phyloP scores from a whole-genome alignment of 2,329 filamentous ascomycete species.

The Penicillium sp. region DNA sequence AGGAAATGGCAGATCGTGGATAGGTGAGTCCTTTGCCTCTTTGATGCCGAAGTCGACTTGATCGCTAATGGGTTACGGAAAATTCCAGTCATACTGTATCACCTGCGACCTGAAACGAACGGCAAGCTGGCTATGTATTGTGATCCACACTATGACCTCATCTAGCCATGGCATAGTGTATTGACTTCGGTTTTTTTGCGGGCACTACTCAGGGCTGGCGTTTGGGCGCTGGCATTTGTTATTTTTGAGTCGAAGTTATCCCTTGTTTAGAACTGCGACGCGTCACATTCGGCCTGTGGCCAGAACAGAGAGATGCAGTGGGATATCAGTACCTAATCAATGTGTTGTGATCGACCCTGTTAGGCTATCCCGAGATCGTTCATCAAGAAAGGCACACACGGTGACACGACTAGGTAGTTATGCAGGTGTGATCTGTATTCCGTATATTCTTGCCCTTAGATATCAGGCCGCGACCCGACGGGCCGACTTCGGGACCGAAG shows the following conservation, averaged over 20 bases:
- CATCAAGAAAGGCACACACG: background rate
- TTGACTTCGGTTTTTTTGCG: background rate
- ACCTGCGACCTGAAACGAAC: background rate
- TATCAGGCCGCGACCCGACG: background rate
- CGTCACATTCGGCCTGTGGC: background rate
- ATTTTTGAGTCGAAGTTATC: background rate
- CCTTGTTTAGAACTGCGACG: background rate
- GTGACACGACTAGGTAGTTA: too few relatives aligned
- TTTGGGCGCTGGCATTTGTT: background rate
- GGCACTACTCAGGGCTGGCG: background rate
- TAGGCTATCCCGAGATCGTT: background rate
- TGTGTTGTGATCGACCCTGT: background rate
- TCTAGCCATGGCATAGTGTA: background rate
- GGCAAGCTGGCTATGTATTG: background rate
- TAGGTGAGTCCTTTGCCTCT: conserved; percentile 13
- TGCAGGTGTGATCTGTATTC: too few relatives aligned
- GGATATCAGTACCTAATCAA: background rate
- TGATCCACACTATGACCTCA: background rate
- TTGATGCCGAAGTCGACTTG: background rate
- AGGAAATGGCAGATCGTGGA: conserved; percentile 27
- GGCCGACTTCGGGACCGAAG: background rate
- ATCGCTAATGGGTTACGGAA: background rate
- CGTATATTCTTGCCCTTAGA: too few relatives aligned
- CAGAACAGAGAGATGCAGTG: background rate
- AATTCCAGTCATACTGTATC: background rate